phyloP scores from a whole-genome alignment of 768 basidiomycete genomes.

The Tubosaeta brunneosetosa region DNA sequence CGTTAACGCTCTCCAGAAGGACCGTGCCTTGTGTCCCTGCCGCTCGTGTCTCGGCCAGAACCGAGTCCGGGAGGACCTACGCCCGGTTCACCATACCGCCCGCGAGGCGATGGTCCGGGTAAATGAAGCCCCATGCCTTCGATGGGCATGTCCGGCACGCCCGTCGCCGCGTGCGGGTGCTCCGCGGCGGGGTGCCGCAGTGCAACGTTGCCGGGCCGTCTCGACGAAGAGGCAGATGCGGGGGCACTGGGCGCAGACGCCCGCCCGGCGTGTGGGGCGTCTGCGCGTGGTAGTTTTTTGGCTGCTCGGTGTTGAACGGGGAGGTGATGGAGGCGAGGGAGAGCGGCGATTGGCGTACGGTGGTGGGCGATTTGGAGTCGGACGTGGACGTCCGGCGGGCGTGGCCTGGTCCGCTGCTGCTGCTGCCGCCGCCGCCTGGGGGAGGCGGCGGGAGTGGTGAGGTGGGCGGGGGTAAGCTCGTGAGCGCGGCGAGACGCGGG shows the following conservation, averaged over 20 bases:
- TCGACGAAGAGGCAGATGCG: conserved; percentile 14
- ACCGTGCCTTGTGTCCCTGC: conserved; percentile 28
- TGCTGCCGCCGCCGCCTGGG: conserved; percentile 8
- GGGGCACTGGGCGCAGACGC: conserved; percentile 61
- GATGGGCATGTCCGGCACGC: neutral
- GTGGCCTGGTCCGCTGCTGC: conserved; percentile 17
- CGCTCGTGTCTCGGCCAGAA: conserved; percentile 34
- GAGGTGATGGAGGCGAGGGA: conserved; percentile 40
- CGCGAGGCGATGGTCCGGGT: conserved; percentile 28
- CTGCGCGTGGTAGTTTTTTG: conserved; percentile 82
- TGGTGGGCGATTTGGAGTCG: conserved; percentile 28
- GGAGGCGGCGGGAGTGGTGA: conserved; percentile 15
- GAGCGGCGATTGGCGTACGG: conserved; percentile 36
- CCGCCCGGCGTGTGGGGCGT: conserved; percentile 65
- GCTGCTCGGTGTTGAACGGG: conserved; percentile 40
- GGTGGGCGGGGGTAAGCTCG: conserved; percentile 17
- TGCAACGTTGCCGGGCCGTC: conserved; percentile 35
- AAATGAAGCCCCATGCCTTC: conserved; percentile 28
- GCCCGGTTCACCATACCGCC: conserved; percentile 35
- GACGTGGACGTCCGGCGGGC: conserved; percentile 27
- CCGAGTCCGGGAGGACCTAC: conserved; percentile 19
- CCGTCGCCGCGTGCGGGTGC: conserved; percentile 13
- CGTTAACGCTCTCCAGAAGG: conserved; percentile 26
- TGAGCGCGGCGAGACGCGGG: conserved; percentile 24
- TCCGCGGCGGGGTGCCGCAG: conserved; percentile 33